Evolutionary conservation across 805 yeast genomes (phyloP).

Genomic region (Metschnikowia anglica): DNA sequence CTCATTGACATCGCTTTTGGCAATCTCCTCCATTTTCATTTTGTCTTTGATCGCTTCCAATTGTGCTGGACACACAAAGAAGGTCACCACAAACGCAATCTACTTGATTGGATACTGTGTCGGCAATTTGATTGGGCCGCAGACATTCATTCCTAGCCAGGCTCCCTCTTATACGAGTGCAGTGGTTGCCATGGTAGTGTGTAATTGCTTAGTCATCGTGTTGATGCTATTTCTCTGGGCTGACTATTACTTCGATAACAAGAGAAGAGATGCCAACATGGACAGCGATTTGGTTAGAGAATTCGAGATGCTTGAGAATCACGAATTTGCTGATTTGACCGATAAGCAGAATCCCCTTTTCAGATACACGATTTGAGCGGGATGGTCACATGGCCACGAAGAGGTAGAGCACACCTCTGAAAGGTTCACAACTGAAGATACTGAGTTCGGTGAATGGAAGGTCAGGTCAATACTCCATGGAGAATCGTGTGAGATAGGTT

Average conservation of each 20-base stretch:
- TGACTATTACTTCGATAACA: slow-evolving; percentile 37
- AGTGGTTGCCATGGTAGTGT: slow-evolving; percentile 39
- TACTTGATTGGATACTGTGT: slow-evolving; percentile 50
- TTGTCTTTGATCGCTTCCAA: slow-evolving; percentile 45
- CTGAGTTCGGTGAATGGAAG: too few species aligned
- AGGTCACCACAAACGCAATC: slow-evolving; percentile 45
- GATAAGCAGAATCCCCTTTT: slow-evolving; percentile 54
- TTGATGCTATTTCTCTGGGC: slow-evolving; percentile 26
- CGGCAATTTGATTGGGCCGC: slow-evolving; percentile 59
- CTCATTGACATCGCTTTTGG: slow-evolving; percentile 35
- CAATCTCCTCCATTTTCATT: slow-evolving; percentile 32
- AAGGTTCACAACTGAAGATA: too few species aligned
- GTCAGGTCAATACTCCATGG: too few species aligned
- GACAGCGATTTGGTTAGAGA: slow-evolving; percentile 21
- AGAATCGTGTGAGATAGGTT: too few species aligned
- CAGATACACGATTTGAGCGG: slow-evolving; percentile 41
- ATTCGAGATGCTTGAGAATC: slow-evolving; percentile 34
- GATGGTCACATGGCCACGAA: too few species aligned
- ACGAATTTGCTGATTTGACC: slow-evolving; percentile 53
- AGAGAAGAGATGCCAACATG: slow-evolving; percentile 31
- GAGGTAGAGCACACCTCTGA: too few species aligned
- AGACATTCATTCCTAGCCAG: slow-evolving; percentile 42
- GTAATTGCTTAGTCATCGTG: slow-evolving; percentile 29
- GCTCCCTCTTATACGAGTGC: slow-evolving; percentile 46
- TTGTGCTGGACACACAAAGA: slow-evolving; percentile 59